A percentile compares a stretch with the other conserved stretches of the same genome.
phyloP scores from a whole-genome alignment of 2,329 filamentous ascomycete genomes.

The Sporothrix euskadiensis region DNA sequence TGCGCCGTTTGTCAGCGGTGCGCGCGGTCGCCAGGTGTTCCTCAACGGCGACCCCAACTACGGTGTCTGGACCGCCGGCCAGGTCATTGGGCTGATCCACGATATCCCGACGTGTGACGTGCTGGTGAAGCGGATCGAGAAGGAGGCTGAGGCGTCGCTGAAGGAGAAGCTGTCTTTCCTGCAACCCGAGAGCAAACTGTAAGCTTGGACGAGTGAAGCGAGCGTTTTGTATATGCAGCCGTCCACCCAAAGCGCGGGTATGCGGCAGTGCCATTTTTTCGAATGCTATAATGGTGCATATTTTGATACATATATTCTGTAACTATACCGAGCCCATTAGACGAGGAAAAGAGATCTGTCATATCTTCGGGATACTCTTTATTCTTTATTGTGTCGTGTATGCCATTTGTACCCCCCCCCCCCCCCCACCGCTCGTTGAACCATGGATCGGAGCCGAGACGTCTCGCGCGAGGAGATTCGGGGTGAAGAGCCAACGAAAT shows the following conservation, averaged over 20 bases:
- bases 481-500: neutral
- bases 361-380: neutral
- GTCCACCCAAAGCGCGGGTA: neutral
- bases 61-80: slow-evolving; percentile 94
- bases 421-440: neutral
- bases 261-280: neutral
- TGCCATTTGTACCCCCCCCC: neutral
- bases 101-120: slow-evolving; percentile 76
- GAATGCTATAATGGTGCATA: neutral
- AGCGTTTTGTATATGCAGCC: slow-evolving; percentile 18
- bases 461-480: slow-evolving; percentile 3
- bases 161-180: slow-evolving; percentile 59
- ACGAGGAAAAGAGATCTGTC: slow-evolving; percentile 13
- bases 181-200: slow-evolving; percentile 60
- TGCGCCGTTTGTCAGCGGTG: slow-evolving; percentile 81
- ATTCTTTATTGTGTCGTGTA: neutral
- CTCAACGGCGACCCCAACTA: slow-evolving; percentile 86
- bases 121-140: slow-evolving; percentile 72
- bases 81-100: slow-evolving; percentile 87
- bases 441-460: slow-evolving; percentile 4
- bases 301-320: slow-evolving; percentile 1
- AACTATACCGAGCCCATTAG: neutral
- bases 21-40: slow-evolving; percentile 89
- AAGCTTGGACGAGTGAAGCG: slow-evolving; percentile 28
- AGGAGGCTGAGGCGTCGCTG: slow-evolving; percentile 69